Base-by-base conservation (phyloP, 257 asterid genomes). In the Primulina tabacum region DNA sequence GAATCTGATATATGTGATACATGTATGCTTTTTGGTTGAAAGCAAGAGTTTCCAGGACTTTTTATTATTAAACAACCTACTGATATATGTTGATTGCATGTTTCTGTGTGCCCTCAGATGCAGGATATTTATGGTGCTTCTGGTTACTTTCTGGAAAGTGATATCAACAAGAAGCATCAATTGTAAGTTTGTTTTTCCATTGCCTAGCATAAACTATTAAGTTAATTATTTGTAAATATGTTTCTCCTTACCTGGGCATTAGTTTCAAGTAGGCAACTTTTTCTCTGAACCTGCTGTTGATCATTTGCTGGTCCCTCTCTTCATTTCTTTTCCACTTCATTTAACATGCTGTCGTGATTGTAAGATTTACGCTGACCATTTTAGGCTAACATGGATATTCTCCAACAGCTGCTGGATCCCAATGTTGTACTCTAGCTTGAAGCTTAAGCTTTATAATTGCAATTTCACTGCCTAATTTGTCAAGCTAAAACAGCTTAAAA, bases 121-220 rank as follows among this genome's bases (percentile, higher is more conserved):
- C 93, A 85, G 82, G 89, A 89, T 59, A 71, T 76, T 67, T 90
- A 90, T 82, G 99, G 96, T 71, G 99, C 99, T 70, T 78, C 96
- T 60, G 99, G 99, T 43, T 93, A 90, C 87, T 90, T 93, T 61
- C 66, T 71, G 62, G 96, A 81, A 50, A 79, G 80, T 8, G 83
- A 81, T 61, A 74, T 53, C 70, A 79, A 74, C 30, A 82, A 73
- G 78, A 81, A 80, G 76, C 82, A 77, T 73, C 75, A 81, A 64
- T 28, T 1, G 96, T 89, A 78, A 80, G 88, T 80, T 75, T 72
- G 38, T 65, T 40, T 8, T 50, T 9, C 14, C 69, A 32, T 43
- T 12, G n/a, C 40, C 57, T 43, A 30, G 37, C 37, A 16, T 68
- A 34, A 16, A 62, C 26, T 62, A 37, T 55, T 4, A 21, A 50